Evolutionary conservation across 164 flowering plant genomes (phyloP).

Genomic region (Liriodendron chinense): DNA sequence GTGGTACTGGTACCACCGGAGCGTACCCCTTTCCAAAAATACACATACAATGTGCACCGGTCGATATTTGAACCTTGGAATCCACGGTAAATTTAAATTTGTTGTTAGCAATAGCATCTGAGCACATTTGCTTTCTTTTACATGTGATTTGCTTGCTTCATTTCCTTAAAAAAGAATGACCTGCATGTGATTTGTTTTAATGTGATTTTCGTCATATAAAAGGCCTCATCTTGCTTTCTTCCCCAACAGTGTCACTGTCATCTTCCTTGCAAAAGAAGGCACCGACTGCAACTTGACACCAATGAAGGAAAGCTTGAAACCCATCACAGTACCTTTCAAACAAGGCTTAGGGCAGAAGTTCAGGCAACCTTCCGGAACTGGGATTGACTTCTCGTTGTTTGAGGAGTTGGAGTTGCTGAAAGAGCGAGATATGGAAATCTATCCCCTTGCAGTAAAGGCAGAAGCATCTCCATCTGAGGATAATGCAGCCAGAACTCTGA

Average conservation of each 20-base stretch:
- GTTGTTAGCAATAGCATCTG: too few species aligned
- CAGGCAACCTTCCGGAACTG: constrained; percentile 80
- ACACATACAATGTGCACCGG: too few species aligned
- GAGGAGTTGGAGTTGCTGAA: constrained; percentile 59
- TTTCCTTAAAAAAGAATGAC: background rate
- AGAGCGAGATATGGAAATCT: constrained; percentile 55
- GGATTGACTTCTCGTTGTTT: constrained; percentile 64
- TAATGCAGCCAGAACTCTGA: constrained; percentile 36
- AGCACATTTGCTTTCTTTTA: too few species aligned
- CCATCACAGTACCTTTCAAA: constrained; percentile 61
- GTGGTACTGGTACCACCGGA: too few species aligned
- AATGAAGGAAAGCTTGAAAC: constrained; percentile 54
- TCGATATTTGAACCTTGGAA: too few species aligned
- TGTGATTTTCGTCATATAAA: background rate
- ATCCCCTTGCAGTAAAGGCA: constrained; percentile 84
- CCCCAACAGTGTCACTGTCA: constrained; percentile 59
- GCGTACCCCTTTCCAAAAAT: too few species aligned
- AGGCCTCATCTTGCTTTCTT: background rate
- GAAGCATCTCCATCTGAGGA: constrained; percentile 41
- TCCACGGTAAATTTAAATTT: too few species aligned
- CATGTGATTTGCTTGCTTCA: background rate
- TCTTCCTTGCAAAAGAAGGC: constrained; percentile 92
- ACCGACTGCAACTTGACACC: constrained; percentile 66
- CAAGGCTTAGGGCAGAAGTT: constrained; percentile 86
- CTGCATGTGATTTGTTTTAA: background rate